These are phyloP conservation scores for Dictyostelium citrinum DNA, from an alignment of 78 protist genomes.

Conservation along the genomic window DNA sequence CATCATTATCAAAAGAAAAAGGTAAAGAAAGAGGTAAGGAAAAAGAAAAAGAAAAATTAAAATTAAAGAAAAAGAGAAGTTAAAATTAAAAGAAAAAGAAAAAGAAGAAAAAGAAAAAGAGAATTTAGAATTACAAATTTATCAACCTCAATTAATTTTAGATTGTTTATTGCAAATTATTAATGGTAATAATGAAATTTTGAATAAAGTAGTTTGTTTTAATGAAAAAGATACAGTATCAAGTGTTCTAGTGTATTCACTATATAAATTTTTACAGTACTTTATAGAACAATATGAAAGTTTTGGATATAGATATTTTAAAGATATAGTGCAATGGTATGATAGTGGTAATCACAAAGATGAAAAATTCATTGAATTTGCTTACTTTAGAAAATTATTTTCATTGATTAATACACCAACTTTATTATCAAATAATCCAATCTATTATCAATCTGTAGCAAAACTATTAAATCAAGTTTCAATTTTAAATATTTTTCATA, in stretches of 20 bases:
- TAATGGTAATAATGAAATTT: background rate
- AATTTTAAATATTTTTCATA: conserved; percentile 15
- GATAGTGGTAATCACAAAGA: background rate
- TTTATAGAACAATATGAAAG: background rate
- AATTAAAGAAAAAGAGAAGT: background rate
- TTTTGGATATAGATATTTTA: background rate
- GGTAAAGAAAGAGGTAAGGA: background rate
- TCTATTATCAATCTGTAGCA: background rate
- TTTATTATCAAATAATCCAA: background rate
- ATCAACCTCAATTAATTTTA: conserved; percentile 30
- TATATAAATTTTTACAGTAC: background rate
- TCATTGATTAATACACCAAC: background rate
- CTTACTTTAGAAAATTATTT: conserved; percentile 13
- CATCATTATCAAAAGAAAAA: background rate
- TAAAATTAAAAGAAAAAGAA: background rate
- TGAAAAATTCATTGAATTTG: conserved; percentile 43
- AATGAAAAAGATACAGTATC: background rate
- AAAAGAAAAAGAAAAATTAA: background rate
- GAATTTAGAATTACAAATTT: background rate
- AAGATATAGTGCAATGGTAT: background rate
- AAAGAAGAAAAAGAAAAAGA: conserved; percentile 23
- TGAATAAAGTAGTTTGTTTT: background rate
- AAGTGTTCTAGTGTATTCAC: background rate
- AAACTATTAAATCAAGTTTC: conserved; percentile 4
- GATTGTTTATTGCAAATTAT: background rate